Conservation (phyloP, 2,329 filamentous ascomycete genomes). For the Sporothrix sp. region DNA sequence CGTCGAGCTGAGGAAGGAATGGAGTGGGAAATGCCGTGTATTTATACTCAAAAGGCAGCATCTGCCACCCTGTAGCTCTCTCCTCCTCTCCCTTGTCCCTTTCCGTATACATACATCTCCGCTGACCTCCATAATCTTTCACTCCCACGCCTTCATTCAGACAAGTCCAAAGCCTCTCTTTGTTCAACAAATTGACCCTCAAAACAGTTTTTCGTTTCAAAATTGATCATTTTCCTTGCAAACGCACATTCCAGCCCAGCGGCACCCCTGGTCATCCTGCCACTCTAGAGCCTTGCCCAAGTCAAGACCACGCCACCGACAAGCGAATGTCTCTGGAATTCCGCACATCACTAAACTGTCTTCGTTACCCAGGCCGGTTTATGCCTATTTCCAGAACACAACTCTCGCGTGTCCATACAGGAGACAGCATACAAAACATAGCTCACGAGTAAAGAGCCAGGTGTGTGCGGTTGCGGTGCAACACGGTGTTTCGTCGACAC, state of each 20-base stretch:
- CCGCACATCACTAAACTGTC: slow-evolving; percentile 45
- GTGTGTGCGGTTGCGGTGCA: background rate
- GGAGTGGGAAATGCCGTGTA: background rate
- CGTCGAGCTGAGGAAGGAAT: no score
- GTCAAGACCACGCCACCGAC: slow-evolving; percentile 1
- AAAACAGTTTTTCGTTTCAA: no score
- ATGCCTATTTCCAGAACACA: slow-evolving; percentile 48
- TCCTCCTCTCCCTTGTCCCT: background rate
- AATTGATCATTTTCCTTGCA: background rate
- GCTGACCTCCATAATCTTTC: no score
- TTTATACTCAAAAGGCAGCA: background rate
- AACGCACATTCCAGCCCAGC: background rate
- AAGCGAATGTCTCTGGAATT: slow-evolving; percentile 48
- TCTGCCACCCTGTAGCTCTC: no score
- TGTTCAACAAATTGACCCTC: no score
- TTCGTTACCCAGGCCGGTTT: slow-evolving; percentile 47
- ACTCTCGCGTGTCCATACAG: slow-evolving; percentile 44
- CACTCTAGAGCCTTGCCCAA: background rate
- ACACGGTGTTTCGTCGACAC: background rate
- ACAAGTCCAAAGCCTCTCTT: no score
- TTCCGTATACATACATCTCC: no score
- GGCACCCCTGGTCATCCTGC: background rate
- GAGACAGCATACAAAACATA: slow-evolving; percentile 48
- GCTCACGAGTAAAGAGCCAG: slow-evolving; percentile 17
- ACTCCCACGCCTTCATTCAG: no score